Percentiles rank a stretch among this genome's conserved stretches.
phyloP scores from a whole-genome alignment of 306 rosid species.

The Herpetospermum pedunculosum region DNA sequence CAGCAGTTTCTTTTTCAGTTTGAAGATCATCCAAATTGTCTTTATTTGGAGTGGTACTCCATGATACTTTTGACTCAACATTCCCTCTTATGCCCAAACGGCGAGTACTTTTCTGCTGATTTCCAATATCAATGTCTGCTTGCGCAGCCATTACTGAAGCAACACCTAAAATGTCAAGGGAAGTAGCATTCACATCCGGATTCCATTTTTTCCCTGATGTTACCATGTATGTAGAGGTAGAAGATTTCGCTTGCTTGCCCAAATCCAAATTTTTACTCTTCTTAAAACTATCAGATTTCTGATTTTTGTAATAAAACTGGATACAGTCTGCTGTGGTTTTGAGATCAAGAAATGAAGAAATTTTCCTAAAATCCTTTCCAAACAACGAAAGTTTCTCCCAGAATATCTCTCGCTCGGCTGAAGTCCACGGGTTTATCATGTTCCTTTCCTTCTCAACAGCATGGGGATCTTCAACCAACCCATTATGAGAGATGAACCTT shows the following conservation, averaged over 20 bases:
- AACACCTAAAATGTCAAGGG: conserved; percentile 78
- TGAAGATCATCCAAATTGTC: conserved; percentile 40
- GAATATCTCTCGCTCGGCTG: conserved; percentile 53
- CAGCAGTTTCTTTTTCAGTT: conserved; percentile 71
- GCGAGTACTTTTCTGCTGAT: conserved; percentile 26
- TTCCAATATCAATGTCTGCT: conserved; percentile 34
- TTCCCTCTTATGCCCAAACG: conserved; percentile 36
- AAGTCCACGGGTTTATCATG: conserved; percentile 80
- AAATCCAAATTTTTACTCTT: conserved; percentile 45
- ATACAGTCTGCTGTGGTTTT: conserved; percentile 96
- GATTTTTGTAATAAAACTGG: conserved; percentile 88
- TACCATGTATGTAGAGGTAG: conserved; percentile 35
- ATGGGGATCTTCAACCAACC: conserved; percentile 78
- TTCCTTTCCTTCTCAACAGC: conserved; percentile 76
- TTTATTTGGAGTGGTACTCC: conserved; percentile 29
- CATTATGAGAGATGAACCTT: conserved; percentile 64
- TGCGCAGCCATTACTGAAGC: conserved; percentile 64
- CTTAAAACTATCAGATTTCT: conserved; percentile 65
- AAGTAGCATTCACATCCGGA: conserved; percentile 48
- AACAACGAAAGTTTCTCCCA: conserved; percentile 44
- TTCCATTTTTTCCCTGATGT: conserved; percentile 69
- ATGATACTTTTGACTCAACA: conserved; percentile 24
- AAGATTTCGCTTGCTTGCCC: conserved; percentile 47
- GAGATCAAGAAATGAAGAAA: conserved; percentile 72
- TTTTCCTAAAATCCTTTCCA: conserved; percentile 78